Base-by-base conservation (phyloP, 2,329 filamentous ascomycete genomes). In the Cryphonectria nitschkei region DNA sequence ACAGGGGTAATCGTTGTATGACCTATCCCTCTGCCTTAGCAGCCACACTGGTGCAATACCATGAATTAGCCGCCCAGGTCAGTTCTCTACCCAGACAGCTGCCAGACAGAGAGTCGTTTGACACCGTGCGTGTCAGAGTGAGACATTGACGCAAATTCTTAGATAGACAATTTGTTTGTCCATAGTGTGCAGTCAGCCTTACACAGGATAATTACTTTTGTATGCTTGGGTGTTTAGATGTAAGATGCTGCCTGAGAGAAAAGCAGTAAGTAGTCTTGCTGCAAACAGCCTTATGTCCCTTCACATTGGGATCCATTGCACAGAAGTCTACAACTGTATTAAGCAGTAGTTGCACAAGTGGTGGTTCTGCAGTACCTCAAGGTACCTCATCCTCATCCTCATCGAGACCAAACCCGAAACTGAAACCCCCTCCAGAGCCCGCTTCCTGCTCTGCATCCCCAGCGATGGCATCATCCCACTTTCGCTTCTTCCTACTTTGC, bases 391-490 rank as follows among this genome's bases (percentile, higher is more conserved):
- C 83, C 52, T 84, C 81, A 26, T 81, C 83, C 84, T 63, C 61
- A 16, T 37, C 86, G 77, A 89, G 88, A 0, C 85, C 85, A 77
- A 89, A 89, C 0, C 85, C 84, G 76, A 89, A 89, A 74, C 86
- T 88, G 73, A 88, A 88, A 65, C 78, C 74, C 22, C 74, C 75
- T 34, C 79, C 78, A 56, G 72, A 62, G 11, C 71, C 70, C 9
- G 74, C 72, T 43, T 75, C 75, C 56, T 74, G 77, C 13, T 70
- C 75, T 2, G 83, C 81, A 41, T 82, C 84, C 50, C 81, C 83
- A 71, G 89, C 89, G 14, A 94, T 91, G 39, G 94, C 87, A 70
- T 91, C 87, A 78, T 97, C 93, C 95, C 95, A 98, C 76, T 92
- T 97, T 66, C 94, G 88, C 82, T 95, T 96, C 79, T 87, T 93